Base-by-base conservation (phyloP, 1,139 yeast species). In the Kodamaea alishanica region DNA sequence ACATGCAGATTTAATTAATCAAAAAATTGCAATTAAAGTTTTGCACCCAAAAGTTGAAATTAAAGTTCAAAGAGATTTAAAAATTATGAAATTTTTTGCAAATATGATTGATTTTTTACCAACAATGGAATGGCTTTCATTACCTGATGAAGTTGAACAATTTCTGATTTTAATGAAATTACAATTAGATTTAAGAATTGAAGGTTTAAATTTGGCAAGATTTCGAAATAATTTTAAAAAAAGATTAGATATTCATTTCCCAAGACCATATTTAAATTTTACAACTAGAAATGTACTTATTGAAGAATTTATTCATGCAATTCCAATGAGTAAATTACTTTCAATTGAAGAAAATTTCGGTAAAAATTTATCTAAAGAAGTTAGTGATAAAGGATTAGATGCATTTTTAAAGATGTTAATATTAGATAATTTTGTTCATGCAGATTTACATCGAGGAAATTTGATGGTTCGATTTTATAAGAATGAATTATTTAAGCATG, bases 361-460 rank as follows among this genome's bases (percentile, higher is more conserved):
- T 5, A 68, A 73, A 49, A 73, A 73, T 38, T 61, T 87, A 37
- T 82, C 89, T 26, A 83, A 82, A 50, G 85, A 80, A 50, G 75
- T 90, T 12, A 88, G 96, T 55, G 90, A 86, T 54, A 84, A 85
- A 48, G 88, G 96, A 4, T 77, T 92, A 26, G 96, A 92, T 58
- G 85, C 97, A 6, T 92, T 92, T 52, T 67, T 92, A 49, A 85
- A 89, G 54, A 92, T 94, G 99, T 71, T 92, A 46, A 81, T 92
- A 43, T 65, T 90, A 40, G 96, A 92, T 61, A 89, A 92, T 58
- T 92, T 92, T 58, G 88, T 90, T 32, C 98, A 92, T 60, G 94
- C 97, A 0, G 98, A 92, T 61, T 70, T 92, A 44, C 98, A 92
- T 53, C 97, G 98, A 0, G 99, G 99, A 1, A 92, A 92, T 60